phyloP scores from a whole-genome alignment of 2,329 filamentous ascomycete species.

The Coccinonectria pachysandricola region DNA sequence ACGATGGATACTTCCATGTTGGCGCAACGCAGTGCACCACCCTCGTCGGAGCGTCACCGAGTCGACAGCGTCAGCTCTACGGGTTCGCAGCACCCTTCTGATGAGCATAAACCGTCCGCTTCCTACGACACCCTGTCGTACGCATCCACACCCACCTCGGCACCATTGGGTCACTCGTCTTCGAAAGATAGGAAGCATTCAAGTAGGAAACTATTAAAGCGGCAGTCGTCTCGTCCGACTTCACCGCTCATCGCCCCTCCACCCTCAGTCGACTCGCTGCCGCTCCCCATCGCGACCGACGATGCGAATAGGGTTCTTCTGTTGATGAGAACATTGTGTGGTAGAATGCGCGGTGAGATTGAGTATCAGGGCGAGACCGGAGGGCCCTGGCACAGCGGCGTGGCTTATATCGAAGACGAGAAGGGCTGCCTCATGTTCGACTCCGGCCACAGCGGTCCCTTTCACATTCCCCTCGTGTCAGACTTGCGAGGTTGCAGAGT shows the following conservation, averaged over 20 bases:
- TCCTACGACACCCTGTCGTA: conserved; percentile 32
- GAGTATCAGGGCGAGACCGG: conserved; percentile 56
- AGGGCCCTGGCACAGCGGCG: conserved; percentile 58
- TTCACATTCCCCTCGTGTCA: conserved; percentile 56
- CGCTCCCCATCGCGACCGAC: conserved; percentile 48
- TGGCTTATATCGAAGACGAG: conserved; percentile 69
- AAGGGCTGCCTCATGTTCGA: conserved; percentile 67
- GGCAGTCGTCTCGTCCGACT: conserved; percentile 44
- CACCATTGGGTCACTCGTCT: conserved; percentile 22
- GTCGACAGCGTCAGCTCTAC: conserved; percentile 63
- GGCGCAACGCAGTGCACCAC: conserved; percentile 30
- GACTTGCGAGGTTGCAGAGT: conserved; percentile 68
- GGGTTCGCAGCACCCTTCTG: conserved; percentile 40
- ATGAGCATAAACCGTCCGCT: conserved; percentile 35
- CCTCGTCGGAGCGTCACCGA: conserved; percentile 45
- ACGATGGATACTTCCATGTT: conserved; percentile 48
- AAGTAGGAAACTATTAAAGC: conserved; percentile 44
- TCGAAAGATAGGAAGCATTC: conserved; percentile 33
- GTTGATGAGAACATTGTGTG: conserved; percentile 68
- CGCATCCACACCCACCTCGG: conserved; percentile 26
- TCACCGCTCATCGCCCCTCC: conserved; percentile 44
- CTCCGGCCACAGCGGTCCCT: conserved; percentile 53
- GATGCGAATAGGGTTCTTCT: conserved; percentile 63
- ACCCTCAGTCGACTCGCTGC: conserved; percentile 50
- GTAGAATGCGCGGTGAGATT: conserved; percentile 69